Evolutionary conservation across 805 yeast species (phyloP).

Genomic region (Metschnikowia continentalis): DNA sequence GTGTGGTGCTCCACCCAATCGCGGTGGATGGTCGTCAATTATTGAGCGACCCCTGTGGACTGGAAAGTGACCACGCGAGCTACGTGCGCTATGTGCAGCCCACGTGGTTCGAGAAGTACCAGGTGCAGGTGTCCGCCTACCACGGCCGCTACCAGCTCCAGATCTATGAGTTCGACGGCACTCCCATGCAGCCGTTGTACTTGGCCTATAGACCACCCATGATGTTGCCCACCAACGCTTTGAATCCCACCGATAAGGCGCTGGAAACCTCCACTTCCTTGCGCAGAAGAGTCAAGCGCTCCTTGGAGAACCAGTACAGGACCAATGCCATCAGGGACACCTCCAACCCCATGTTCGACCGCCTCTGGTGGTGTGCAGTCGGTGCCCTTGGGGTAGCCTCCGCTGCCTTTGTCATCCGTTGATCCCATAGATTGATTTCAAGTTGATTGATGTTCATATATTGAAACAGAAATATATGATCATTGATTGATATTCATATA

Average conservation of each 20-base stretch:
- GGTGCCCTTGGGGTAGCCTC: constrained; percentile 41
- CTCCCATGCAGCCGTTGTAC: constrained; percentile 80
- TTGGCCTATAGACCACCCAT: constrained; percentile 90
- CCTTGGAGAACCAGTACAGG: constrained; percentile 73
- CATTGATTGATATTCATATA: not conserved
- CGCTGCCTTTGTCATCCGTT: constrained; percentile 27
- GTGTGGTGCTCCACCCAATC: constrained; percentile 66
- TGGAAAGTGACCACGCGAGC: constrained; percentile 32
- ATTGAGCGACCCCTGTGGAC: constrained; percentile 79
- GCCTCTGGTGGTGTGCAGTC: constrained; percentile 56
- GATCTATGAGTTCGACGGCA: constrained; percentile 73
- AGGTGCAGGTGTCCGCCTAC: constrained; percentile 65
- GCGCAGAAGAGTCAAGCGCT: constrained; percentile 55
- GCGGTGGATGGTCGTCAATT: constrained; percentile 91
- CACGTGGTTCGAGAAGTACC: constrained; percentile 54
- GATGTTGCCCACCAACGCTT: constrained; percentile 90
- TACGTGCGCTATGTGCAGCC: constrained; percentile 73
- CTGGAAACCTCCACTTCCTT: constrained; percentile 32
- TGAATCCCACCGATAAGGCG: constrained; percentile 71
- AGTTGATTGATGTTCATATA: not conserved
- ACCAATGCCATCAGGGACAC: constrained; percentile 64
- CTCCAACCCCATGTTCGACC: constrained; percentile 32
- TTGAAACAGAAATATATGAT: too few relatives aligned
- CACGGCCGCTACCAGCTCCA: constrained; percentile 79
- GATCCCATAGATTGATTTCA: too few relatives aligned